Evolutionary conservation across 2,329 filamentous ascomycete genomes (phyloP), one percentile per base, ranked within the genome.

Genomic region (Fusarium beomiforme): DNA sequence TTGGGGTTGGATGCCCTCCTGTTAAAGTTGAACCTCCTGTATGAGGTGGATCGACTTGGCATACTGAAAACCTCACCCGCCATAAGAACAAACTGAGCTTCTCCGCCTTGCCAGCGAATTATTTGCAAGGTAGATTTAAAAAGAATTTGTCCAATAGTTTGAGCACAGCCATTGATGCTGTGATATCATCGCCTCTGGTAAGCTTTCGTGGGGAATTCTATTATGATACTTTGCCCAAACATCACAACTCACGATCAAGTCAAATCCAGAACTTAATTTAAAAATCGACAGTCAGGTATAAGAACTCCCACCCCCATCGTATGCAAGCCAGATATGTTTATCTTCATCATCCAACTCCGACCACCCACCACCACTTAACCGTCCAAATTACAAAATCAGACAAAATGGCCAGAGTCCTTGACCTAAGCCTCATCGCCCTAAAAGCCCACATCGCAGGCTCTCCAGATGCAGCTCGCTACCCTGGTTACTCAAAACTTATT

Each of bases 181-280:
- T 34, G 7, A 10, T 1, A 5, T 26, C 21, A 47, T 24, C 1
- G 6, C 6, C 7, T 26, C 0, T 2, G 5, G 0, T 17, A 26
- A n/a, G 4, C 3, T 16, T 19, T 8, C 1, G 7, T 8, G 5
- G 10, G 10, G 2, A 9, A 24, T 19, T 6, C 2, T 13, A 12
- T 4, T 8, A 8, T 6, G 24, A 13, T 29, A 26, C 21, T 6
- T 21, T 21, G 7, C 23, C n/a, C 5, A 16, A 3, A 16, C 9
- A 34, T 47, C 17, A 46, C 3, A 17, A 24, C 19, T 17, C 37
- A 34, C 17, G 1, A 19, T 11, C 1, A 9, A 46, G 26, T 33
- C 39, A 24, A 34, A 16, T 7, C 3, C 9, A 37, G n/a, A n/a
- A 17, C 13, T n/a, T n/a, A 16, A 4, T 21, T 47, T n/a, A 10